A percentile compares a stretch with the other conserved stretches of the same genome.
phyloP scores from a whole-genome alignment of 176 grass and related monocot genomes.

The Ananas comosus region DNA sequence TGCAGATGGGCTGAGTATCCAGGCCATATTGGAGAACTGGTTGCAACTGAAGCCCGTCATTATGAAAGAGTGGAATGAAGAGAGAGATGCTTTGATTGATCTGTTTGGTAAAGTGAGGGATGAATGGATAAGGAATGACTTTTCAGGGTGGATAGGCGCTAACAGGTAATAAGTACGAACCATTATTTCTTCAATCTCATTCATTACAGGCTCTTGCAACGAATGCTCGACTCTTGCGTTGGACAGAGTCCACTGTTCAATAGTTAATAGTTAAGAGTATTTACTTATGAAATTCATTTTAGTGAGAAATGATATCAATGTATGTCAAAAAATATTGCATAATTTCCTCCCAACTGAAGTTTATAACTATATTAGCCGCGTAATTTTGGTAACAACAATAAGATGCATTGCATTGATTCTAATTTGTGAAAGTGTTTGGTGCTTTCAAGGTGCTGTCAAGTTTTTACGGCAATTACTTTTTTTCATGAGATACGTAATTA shows the following conservation, averaged over 20 bases:
- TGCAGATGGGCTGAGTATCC: conserved; percentile 68
- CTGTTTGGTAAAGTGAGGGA: conserved; percentile 80
- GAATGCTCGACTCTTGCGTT: too few relatives aligned
- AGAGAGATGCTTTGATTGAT: conserved; percentile 61
- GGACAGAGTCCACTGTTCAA: too few relatives aligned
- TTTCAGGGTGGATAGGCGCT: conserved; percentile 72
- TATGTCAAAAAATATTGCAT: too few relatives aligned
- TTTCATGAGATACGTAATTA: too few relatives aligned
- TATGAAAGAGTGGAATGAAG: conserved; percentile 79
- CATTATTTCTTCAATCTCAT: neutral
- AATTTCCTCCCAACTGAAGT: too few relatives aligned
- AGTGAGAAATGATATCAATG: too few relatives aligned
- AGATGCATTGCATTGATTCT: neutral
- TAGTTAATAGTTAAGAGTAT: too few relatives aligned
- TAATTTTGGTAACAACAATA: too few relatives aligned
- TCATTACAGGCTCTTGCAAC: too few relatives aligned
- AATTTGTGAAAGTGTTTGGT: neutral
- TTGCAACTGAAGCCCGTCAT: conserved; percentile 57
- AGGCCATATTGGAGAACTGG: conserved; percentile 73
- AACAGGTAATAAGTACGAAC: conserved; percentile 46
- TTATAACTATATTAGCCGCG: too few relatives aligned
- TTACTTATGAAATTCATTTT: too few relatives aligned
- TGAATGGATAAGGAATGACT: conserved; percentile 95
- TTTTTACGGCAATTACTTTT: neutral
- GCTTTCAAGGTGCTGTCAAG: neutral